Evolutionary conservation across 1,284 basidiomycete species (phyloP).

Genomic region (Kalmanozyma brasiliensis): DNA sequence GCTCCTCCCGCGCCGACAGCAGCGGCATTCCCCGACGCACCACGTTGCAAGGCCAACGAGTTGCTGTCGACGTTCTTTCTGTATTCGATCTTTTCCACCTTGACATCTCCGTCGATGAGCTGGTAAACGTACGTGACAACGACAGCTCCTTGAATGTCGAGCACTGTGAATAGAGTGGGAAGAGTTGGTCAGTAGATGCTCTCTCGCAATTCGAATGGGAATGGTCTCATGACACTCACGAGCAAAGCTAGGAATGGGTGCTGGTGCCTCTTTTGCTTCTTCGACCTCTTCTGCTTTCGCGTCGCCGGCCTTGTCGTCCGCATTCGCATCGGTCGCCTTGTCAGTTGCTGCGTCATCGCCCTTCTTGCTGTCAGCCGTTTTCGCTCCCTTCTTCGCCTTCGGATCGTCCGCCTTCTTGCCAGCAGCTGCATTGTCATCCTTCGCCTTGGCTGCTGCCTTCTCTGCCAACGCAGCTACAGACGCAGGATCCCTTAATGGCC

Average conservation of each 20-base stretch:
- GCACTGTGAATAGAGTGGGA: constrained; percentile 28
- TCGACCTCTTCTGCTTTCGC: constrained; percentile 15
- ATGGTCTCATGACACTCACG: constrained; percentile 25
- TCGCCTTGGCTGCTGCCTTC: constrained; percentile 22
- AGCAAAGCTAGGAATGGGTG: constrained; percentile 57
- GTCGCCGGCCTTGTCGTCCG: constrained; percentile 12
- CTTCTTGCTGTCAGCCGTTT: constrained; percentile 25
- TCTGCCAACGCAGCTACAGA: constrained; percentile 22
- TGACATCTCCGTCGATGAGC: constrained; percentile 66
- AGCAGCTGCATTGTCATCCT: constrained; percentile 14
- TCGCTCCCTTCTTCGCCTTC: constrained; percentile 24
- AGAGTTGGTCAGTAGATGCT: constrained; percentile 2
- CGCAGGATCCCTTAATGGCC: constrained; percentile 66
- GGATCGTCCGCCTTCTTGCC: constrained; percentile 28
- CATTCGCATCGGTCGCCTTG: constrained; percentile 12
- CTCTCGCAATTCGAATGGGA: background rate
- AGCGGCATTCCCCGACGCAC: constrained; percentile 16
- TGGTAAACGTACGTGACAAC: constrained; percentile 67
- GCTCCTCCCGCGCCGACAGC: constrained; percentile 21
- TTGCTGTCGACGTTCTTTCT: constrained; percentile 55
- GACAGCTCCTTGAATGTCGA: constrained; percentile 65
- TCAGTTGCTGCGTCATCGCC: constrained; percentile 22
- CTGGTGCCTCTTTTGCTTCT: constrained; percentile 48
- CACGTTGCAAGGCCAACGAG: constrained; percentile 34
- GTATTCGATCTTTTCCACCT: constrained; percentile 67